Conservation (phyloP, 768 basidiomycete genomes). For the Kwoniella sp. region DNA sequence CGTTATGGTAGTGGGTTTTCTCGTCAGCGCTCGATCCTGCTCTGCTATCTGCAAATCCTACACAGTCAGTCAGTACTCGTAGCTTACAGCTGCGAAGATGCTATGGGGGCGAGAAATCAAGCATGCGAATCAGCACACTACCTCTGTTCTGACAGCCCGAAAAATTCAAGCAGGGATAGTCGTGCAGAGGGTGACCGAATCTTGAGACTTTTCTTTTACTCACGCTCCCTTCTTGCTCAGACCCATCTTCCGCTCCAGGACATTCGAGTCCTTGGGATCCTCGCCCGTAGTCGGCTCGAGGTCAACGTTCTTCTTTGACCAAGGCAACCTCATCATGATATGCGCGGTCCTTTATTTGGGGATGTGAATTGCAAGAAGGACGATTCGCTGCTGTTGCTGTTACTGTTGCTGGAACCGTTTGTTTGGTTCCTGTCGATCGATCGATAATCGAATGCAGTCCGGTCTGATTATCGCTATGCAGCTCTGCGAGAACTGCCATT, state of each 20-base stretch:
- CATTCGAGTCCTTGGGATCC: conserved; percentile 29
- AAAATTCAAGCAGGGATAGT: neutral
- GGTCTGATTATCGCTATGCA: no score
- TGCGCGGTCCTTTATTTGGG: neutral
- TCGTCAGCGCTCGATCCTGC: neutral
- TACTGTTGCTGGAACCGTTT: no score
- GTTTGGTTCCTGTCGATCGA: no score
- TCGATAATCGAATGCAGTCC: no score
- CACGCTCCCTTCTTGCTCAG: conserved; percentile 44
- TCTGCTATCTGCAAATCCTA: no score
- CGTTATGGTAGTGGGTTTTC: neutral
- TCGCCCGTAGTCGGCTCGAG: conserved; percentile 43
- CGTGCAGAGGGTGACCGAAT: neutral
- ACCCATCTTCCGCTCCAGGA: conserved; percentile 41
- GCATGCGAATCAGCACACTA: neutral
- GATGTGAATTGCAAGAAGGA: neutral
- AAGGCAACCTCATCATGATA: conserved; percentile 27
- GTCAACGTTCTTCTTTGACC: conserved; percentile 29
- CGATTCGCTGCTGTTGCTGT: neutral
- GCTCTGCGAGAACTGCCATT: no score
- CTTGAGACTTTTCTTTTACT: conserved; percentile 19
- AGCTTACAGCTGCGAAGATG: conserved; percentile 40
- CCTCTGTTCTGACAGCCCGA: no score
- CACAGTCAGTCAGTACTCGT: no score
- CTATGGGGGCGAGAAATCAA: conserved; percentile 8